Evolutionary conservation across 345 rosid species (phyloP), one percentile per base, ranked within the genome.

Genomic region (Camelina sativa): DNA sequence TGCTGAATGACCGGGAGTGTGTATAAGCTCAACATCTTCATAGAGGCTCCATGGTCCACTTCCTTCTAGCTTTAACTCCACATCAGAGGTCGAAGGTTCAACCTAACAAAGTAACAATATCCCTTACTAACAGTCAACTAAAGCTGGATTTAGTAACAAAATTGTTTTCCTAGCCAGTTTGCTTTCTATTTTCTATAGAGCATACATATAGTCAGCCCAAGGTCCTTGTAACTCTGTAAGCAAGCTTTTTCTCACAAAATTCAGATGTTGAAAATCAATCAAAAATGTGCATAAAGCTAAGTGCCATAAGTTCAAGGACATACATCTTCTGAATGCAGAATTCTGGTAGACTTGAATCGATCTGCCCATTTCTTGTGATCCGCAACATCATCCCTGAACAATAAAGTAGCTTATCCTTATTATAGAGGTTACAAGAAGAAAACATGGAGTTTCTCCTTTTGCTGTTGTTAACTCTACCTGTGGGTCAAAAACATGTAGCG

Each of bases 301-400:
- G 16, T 37, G 41, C 1, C 16, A 60, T 51, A 61, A 35, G 35
- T 54, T 54, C 9, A 69, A 76, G 35, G 32, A 63, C 76, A n/a
- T 80, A 88, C 92, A 41, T 88, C 92, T 79, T 41, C 69, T 40
- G 84, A 80, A 67, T 88, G 92, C 69, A 88, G 73, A 76, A 88
- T 83, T 73, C 92, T 79, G 20, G 79, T 80, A 73, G 71, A 79
- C 51, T 81, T 73, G 65, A 88, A 76, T 53, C 85, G 74, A 65
- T 79, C 82, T 63, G 88, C 76, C 92, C 92, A 88, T 73, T 82
- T 86, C 65, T 65, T 77, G 77, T 88, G 92, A 79, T 88, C 92
- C 47, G 92, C 92, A 69, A 88, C 77, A 73, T 86, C 92, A 81
- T 88, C 92, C 75, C 92, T 88, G 74, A 56, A 67, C 32, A 82